phyloP scores from a whole-genome alignment of 108 stramenopile species.

The Nitzschia sp. region DNA sequence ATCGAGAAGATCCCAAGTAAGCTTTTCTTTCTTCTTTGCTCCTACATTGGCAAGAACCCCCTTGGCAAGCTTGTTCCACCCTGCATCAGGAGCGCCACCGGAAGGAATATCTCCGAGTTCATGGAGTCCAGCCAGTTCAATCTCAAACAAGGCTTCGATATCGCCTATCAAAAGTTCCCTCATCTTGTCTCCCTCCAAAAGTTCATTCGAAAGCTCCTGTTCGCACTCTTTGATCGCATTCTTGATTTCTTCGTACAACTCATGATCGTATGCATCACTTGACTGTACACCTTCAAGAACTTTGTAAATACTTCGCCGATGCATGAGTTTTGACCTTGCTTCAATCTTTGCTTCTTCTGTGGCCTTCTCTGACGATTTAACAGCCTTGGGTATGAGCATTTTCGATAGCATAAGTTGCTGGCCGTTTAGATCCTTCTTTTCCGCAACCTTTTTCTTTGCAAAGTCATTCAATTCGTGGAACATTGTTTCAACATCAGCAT shows the following conservation, averaged over 20 bases:
- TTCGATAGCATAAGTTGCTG: slow-evolving; percentile 11
- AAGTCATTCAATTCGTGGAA: slow-evolving; percentile 11
- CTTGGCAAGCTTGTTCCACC: neutral
- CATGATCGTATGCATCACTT: neutral
- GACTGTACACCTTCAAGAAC: neutral
- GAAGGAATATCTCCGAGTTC: neutral
- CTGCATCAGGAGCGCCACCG: neutral
- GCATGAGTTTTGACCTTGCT: neutral
- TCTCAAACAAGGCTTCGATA: slow-evolving; percentile 2
- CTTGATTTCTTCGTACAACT: slow-evolving; percentile 4
- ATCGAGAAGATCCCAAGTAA: neutral
- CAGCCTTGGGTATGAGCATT: slow-evolving; percentile 4
- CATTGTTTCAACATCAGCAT: slow-evolving; percentile 8
- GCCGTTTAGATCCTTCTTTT: slow-evolving; percentile 6
- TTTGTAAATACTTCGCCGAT: slow-evolving; percentile 5
- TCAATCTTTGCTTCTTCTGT: neutral
- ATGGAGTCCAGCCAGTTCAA: neutral
- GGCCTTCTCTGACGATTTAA: neutral
- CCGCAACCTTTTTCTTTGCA: slow-evolving; percentile 6
- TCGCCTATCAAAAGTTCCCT: slow-evolving; percentile 1
- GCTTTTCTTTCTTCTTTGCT: neutral
- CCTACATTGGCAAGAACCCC: slow-evolving; percentile 1
- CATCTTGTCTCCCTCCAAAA: slow-evolving; percentile 1
- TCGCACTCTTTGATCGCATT: slow-evolving; percentile 7
- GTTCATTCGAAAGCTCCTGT: neutral